Conservation (phyloP, 306 rosid species). For the Fragaria ananassa region DNA sequence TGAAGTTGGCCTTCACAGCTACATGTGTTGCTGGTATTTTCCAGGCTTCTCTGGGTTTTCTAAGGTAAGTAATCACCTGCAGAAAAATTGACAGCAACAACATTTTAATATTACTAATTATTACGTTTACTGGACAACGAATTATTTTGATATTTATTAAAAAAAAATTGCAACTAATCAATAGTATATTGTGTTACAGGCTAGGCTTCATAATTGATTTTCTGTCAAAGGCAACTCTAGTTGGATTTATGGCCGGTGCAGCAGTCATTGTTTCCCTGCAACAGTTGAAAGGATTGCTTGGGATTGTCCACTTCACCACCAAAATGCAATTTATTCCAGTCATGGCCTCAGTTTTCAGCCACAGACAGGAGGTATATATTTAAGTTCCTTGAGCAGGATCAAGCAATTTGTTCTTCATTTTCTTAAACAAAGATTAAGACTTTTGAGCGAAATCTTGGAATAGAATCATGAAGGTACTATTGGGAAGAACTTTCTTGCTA, state of each 20-base stretch:
- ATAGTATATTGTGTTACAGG: slow-evolving; percentile 34
- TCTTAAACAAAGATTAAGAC: no score
- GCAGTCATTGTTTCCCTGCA: slow-evolving; percentile 91
- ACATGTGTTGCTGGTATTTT: slow-evolving; percentile 89
- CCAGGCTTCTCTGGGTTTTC: slow-evolving; percentile 79
- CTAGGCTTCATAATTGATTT: slow-evolving; percentile 91
- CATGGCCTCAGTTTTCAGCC: slow-evolving; percentile 55
- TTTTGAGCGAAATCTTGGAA: neutral
- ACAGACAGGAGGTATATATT: slow-evolving; percentile 55
- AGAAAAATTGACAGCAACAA: neutral
- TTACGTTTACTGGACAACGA: neutral
- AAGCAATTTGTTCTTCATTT: neutral
- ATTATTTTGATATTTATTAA: neutral
- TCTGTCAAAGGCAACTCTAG: slow-evolving; percentile 89
- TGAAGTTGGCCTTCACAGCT: slow-evolving; percentile 89
- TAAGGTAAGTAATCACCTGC: slow-evolving; percentile 50
- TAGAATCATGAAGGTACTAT: neutral
- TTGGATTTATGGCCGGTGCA: slow-evolving; percentile 98
- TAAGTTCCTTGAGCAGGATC: slow-evolving; percentile 20
- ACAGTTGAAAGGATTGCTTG: slow-evolving; percentile 89
- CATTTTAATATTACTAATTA: neutral
- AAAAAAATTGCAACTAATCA: neutral
- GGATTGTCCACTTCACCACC: slow-evolving; percentile 70
- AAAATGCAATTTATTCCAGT: slow-evolving; percentile 87
- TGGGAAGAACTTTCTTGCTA: slow-evolving; percentile 3